These are phyloP conservation scores for Evansstolkia leycettana DNA, from an alignment of 495 filamentous ascomycete species.

Conservation along the genomic window DNA sequence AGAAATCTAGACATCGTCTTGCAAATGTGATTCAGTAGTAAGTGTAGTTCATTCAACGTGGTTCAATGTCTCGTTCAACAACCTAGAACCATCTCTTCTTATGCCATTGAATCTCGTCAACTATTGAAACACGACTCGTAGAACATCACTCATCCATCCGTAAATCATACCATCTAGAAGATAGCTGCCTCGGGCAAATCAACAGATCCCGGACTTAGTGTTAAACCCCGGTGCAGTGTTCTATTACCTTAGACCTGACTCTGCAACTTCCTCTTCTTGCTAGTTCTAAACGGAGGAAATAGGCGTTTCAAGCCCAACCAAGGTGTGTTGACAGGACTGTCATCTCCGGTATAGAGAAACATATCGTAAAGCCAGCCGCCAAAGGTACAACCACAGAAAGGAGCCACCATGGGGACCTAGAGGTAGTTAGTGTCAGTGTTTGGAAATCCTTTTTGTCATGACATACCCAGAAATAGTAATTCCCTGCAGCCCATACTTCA, in stretches of 20 bases:
- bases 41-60: too few species aligned
- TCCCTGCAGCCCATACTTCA: slow-evolving; percentile 49
- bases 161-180: too few species aligned
- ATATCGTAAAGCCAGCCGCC: slow-evolving; percentile 51
- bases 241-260: slow-evolving; percentile 14
- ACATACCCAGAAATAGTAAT: slow-evolving; percentile 53
- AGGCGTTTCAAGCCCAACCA: slow-evolving; percentile 41
- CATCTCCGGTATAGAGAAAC: slow-evolving; percentile 44
- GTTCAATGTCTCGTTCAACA: too few species aligned
- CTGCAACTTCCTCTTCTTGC: slow-evolving; percentile 4
- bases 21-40: too few species aligned
- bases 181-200: too few species aligned
- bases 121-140: too few species aligned
- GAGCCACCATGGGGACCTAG: slow-evolving; percentile 42
- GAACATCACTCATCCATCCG: too few species aligned
- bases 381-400: slow-evolving; percentile 44
- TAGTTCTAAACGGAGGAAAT: slow-evolving; percentile 10
- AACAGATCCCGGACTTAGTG: too few species aligned
- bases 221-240: too few species aligned
- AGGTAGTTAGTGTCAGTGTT: background rate
- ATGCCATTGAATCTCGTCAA: too few species aligned
- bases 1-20: too few species aligned
- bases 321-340: slow-evolving; percentile 46
- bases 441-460: background rate
- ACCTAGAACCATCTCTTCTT: too few species aligned